Conservation (phyloP, 495 filamentous ascomycete genomes). For the Chaetomium cochliodes region DNA sequence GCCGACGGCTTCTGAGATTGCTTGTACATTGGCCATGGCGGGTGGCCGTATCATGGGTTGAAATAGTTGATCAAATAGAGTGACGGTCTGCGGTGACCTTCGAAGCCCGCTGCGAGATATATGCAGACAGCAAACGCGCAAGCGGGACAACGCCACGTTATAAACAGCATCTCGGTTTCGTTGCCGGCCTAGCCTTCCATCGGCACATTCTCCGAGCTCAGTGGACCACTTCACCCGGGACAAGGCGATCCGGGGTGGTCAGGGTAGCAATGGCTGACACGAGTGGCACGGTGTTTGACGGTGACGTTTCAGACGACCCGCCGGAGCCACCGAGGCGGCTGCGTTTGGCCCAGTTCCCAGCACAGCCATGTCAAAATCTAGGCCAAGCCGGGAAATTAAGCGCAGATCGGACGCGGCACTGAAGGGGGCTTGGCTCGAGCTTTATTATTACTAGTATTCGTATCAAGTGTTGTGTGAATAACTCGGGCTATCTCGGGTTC, state of each 20-base stretch:
- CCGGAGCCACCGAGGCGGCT: too few relatives aligned
- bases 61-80: background rate
- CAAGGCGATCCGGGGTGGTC: background rate
- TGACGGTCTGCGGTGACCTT: background rate
- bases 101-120: background rate
- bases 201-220: too few relatives aligned
- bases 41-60: background rate
- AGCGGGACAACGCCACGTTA: background rate
- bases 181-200: background rate
- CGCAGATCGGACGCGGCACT: too few relatives aligned
- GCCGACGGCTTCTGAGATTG: conserved; percentile 14
- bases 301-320: background rate
- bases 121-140: background rate
- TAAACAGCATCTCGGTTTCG: background rate
- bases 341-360: background rate
- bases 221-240: background rate
- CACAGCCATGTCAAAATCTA: background rate
- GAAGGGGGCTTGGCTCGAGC: too few relatives aligned
- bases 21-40: conserved; percentile 25
- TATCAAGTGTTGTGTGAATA: too few relatives aligned
- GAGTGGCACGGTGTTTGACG: background rate
- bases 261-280: background rate
- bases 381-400: background rate
- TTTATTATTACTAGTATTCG: too few relatives aligned
- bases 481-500: too few relatives aligned